These are phyloP conservation scores for Byssothecium circinans DNA, from an alignment of 2,329 filamentous ascomycete genomes.

Conservation along the genomic window DNA sequence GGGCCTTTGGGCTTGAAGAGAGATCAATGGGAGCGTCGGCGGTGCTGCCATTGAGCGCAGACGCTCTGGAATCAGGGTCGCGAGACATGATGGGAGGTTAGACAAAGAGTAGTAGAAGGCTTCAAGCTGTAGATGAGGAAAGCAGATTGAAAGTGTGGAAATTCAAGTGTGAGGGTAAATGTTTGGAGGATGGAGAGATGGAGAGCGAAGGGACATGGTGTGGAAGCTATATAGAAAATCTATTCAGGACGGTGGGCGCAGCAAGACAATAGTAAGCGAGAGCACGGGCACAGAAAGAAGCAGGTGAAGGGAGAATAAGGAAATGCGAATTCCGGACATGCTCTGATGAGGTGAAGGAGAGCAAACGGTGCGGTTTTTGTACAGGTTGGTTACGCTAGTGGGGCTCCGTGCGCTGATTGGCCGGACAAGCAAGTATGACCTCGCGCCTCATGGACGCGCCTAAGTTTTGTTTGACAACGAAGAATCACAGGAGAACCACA, in stretches of 20 bases:
- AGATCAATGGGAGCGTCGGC: constrained; percentile 1
- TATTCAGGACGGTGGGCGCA: background rate
- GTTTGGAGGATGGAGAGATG: constrained; percentile 14
- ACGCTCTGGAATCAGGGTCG: background rate
- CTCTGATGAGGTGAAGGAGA: too few relatives aligned
- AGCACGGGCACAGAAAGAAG: background rate
- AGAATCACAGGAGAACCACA: too few relatives aligned
- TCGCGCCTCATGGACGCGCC: constrained; percentile 29
- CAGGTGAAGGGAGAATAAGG: background rate
- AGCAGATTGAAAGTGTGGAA: background rate
- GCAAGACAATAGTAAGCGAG: constrained; percentile 12
- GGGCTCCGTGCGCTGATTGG: constrained; percentile 21
- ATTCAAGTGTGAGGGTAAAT: constrained; percentile 18
- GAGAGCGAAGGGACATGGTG: constrained; percentile 20
- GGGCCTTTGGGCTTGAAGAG: background rate
- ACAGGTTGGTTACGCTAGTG: constrained; percentile 7
- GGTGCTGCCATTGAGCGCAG: background rate
- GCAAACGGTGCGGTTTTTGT: background rate
- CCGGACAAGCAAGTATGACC: constrained; percentile 18
- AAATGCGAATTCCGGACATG: too few relatives aligned
- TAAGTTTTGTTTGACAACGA: constrained; percentile 33
- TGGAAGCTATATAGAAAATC: background rate
- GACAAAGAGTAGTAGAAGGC: background rate
- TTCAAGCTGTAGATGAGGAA: background rate
- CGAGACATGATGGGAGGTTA: background rate